Conservation (phyloP, 768 basidiomycete genomes). For the Suillus discolor region DNA sequence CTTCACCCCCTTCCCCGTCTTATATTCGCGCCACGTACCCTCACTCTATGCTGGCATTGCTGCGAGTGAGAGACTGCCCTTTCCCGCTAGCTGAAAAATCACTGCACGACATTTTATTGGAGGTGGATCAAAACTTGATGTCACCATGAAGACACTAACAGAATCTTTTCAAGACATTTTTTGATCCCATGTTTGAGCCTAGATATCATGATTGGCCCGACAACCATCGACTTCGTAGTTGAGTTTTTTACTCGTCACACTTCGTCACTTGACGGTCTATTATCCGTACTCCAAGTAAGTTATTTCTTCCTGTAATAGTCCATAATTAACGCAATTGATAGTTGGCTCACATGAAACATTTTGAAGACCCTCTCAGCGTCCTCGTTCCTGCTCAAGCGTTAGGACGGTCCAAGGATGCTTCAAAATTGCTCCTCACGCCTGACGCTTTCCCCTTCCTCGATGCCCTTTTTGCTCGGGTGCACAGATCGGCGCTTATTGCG, state of each 20-base stretch:
- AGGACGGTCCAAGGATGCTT: conserved; percentile 2
- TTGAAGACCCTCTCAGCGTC: conserved; percentile 58
- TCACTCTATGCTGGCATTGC: conserved; percentile 55
- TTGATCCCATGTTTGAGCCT: conserved; percentile 63
- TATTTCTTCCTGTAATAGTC: not conserved
- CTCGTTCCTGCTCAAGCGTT: conserved; percentile 19
- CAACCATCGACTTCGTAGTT: conserved; percentile 52
- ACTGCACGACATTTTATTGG: conserved; percentile 55
- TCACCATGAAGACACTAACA: conserved; percentile 3
- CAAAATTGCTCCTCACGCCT: conserved; percentile 17
- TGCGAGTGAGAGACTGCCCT: conserved; percentile 54
- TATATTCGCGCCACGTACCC: conserved; percentile 65
- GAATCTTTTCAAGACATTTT: conserved; percentile 53
- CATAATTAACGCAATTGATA: conserved; percentile 27
- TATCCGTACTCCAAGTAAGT: conserved; percentile 64
- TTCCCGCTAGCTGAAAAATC: conserved; percentile 51
- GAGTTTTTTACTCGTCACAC: conserved; percentile 61
- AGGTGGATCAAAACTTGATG: conserved; percentile 40
- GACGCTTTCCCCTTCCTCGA: conserved; percentile 38
- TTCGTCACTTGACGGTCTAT: conserved; percentile 55
- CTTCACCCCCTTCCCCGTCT: conserved; percentile 55
- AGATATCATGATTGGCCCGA: conserved; percentile 61
- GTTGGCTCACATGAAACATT: conserved; percentile 73
- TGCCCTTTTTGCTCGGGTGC: conserved; percentile 39
- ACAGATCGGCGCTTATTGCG: conserved; percentile 19